A percentile compares a stretch with the other conserved stretches of the same genome.
These are phyloP conservation scores for Miamiensis avidus DNA, from an alignment of 169 alveolate genomes.

Conservation along the genomic window DNA sequence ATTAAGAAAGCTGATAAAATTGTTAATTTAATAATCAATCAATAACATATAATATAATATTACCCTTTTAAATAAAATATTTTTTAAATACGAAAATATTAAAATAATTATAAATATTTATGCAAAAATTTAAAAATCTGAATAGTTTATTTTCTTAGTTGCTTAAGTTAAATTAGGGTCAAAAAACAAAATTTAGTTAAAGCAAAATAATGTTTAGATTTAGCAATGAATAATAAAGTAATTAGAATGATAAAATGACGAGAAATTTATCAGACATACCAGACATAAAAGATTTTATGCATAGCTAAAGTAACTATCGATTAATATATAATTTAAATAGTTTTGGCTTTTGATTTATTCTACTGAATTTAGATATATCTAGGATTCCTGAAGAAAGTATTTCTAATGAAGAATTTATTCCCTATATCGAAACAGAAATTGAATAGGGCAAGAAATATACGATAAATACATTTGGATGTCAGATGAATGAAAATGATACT, in stretches of 20 bases:
- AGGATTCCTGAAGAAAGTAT: neutral
- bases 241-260: no score
- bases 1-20: no score
- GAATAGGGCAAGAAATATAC: slow-evolving; percentile 40
- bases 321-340: no score
- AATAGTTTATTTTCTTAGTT: no score
- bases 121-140: no score
- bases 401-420: neutral
- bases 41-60: no score
- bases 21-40: no score
- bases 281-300: neutral
- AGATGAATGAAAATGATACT: slow-evolving; percentile 71
- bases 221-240: neutral
- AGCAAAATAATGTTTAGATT: no score
- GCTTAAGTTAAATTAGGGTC: neutral
- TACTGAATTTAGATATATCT: no score
- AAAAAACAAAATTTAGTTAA: neutral
- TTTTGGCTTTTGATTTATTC: neutral
- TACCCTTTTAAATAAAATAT: no score
- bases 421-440: neutral
- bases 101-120: no score
- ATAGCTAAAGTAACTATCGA: neutral
- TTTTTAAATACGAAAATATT: no score
- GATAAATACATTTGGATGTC: slow-evolving; percentile 73
- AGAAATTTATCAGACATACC: neutral